Evolutionary conservation across 352 stramenopile species (phyloP).

Genomic region (Globisporangium acanthophoron): DNA sequence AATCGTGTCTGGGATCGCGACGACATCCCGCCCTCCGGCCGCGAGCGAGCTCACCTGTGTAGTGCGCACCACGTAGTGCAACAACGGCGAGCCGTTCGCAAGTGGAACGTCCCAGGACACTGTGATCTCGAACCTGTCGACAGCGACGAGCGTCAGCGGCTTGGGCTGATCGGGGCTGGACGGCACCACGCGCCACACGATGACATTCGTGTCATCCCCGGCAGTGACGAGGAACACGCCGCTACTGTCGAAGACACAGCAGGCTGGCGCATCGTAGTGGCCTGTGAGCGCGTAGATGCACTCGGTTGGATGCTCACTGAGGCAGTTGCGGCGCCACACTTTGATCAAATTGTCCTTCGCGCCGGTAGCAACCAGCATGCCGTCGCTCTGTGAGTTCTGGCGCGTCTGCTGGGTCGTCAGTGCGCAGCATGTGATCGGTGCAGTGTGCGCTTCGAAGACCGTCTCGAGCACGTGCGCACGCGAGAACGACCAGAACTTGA

Average conservation of each 20-base stretch:
- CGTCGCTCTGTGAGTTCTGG: neutral
- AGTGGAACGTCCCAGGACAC: constrained; percentile 45
- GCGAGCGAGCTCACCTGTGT: constrained; percentile 30
- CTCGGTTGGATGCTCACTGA: constrained; percentile 10
- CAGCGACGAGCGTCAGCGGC: constrained; percentile 15
- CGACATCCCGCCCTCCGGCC: constrained; percentile 22
- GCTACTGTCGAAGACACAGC: constrained; percentile 31
- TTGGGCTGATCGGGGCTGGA: constrained; percentile 36
- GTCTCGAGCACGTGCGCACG: constrained; percentile 28
- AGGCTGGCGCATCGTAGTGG: constrained; percentile 40
- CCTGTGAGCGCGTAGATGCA: constrained; percentile 42
- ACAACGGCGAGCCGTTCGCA: constrained; percentile 49
- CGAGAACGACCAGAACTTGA: constrained; percentile 43
- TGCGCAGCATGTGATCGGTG: constrained; percentile 44
- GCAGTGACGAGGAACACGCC: constrained; percentile 50
- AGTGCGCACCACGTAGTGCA: constrained; percentile 43
- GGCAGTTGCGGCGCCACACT: constrained; percentile 30
- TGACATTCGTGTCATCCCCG: constrained; percentile 41
- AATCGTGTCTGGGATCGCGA: constrained; percentile 21
- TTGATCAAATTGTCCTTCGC: constrained; percentile 65
- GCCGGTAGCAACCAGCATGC: constrained; percentile 45
- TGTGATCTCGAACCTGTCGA: constrained; percentile 45
- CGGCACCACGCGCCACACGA: constrained; percentile 47
- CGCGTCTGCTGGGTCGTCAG: constrained; percentile 20
- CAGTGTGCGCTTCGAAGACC: constrained; percentile 33